Conservation (phyloP, 2,329 filamentous ascomycete species). For the Peltaster fructicola region DNA sequence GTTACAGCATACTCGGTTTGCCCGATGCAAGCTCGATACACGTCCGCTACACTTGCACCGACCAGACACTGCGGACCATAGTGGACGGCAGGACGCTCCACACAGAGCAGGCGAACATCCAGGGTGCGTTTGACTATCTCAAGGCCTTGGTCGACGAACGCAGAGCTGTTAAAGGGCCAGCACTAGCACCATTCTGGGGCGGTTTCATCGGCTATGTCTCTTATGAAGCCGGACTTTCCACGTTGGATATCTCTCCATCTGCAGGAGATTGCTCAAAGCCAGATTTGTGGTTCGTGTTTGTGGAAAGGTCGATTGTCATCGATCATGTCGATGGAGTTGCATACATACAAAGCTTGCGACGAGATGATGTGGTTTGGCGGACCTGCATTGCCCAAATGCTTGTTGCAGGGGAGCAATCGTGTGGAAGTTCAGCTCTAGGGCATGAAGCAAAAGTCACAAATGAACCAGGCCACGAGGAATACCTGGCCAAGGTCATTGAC, state of each 20-base stretch:
- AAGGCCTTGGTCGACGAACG: constrained; percentile 21
- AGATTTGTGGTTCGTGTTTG: constrained; percentile 60
- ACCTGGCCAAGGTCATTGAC: constrained; percentile 46
- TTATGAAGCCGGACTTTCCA: constrained; percentile 62
- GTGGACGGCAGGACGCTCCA: constrained; percentile 2
- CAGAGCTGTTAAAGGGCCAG: constrained; percentile 17
- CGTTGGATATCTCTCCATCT: constrained; percentile 31
- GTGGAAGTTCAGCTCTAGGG: no score
- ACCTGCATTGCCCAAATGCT: no score
- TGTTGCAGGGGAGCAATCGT: no score
- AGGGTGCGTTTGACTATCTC: constrained; percentile 10
- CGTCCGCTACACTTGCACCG: constrained; percentile 11
- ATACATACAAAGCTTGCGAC: constrained; percentile 50
- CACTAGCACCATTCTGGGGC: constrained; percentile 49
- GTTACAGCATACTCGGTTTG: constrained; percentile 58
- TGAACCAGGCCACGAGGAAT: constrained; percentile 22
- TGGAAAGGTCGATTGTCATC: constrained; percentile 59
- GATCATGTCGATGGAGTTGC: constrained; percentile 47
- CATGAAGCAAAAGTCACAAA: constrained; percentile 4
- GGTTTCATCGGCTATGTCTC: constrained; percentile 73
- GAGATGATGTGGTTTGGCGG: constrained; percentile 21
- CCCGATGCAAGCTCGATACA: constrained; percentile 25
- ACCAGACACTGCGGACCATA: constrained; percentile 5
- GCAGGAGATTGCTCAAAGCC: constrained; percentile 31
- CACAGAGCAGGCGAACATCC: constrained; percentile 7